Conservation (phyloP, 768 basidiomycete species). For the Hygrocybe punicea region DNA sequence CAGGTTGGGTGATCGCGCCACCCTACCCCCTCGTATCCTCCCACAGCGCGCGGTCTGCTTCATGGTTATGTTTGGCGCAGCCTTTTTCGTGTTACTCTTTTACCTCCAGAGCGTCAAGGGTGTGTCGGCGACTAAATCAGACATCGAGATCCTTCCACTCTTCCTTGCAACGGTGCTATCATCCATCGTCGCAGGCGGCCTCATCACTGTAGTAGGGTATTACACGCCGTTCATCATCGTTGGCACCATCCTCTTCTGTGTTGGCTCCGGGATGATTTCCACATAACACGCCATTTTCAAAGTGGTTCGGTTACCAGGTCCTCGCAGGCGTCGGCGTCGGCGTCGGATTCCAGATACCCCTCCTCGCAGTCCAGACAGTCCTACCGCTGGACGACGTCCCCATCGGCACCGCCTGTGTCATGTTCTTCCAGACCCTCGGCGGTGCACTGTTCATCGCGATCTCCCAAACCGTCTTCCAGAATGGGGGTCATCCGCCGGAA, state of each 20-base stretch:
- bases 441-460: conserved; percentile 22
- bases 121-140: conserved; percentile 34
- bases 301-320: conserved; percentile 23
- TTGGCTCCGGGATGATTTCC: conserved; percentile 38
- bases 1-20: conserved; percentile 3
- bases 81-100: conserved; percentile 3
- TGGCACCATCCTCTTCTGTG: conserved; percentile 28
- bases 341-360: conserved; percentile 25
- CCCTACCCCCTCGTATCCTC: conserved; percentile 3
- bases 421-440: conserved; percentile 17
- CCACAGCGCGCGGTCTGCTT: background rate
- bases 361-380: conserved; percentile 17
- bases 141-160: conserved; percentile 33
- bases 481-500: conserved; percentile 4
- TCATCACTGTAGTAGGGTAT: conserved; percentile 31
- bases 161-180: conserved; percentile 38
- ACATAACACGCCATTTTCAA: conserved; percentile 17
- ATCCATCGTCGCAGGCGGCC: conserved; percentile 38
- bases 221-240: conserved; percentile 33
- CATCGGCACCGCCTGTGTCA: conserved; percentile 12
- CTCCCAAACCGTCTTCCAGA: conserved; percentile 19
- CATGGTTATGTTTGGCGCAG: conserved; percentile 1
- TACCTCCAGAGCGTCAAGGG: conserved; percentile 38
- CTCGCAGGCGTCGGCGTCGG: conserved; percentile 29
- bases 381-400: conserved; percentile 15